Evolutionary conservation across 352 stramenopile genomes (phyloP).

Genomic region (Phytophthora pini): DNA sequence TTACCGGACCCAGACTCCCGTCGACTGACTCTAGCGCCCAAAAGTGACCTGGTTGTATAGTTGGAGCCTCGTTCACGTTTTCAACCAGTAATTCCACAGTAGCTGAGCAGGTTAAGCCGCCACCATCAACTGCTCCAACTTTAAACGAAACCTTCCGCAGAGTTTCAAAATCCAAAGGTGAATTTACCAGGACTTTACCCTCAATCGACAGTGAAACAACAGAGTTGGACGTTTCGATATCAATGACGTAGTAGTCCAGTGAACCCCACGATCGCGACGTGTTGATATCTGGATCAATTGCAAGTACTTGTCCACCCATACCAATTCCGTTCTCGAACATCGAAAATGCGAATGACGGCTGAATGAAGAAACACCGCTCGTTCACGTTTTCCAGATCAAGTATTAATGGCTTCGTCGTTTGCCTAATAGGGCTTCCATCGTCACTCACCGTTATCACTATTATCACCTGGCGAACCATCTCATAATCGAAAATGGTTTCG

Average conservation of each 20-base stretch:
- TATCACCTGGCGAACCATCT: constrained; percentile 11
- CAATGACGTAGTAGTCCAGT: constrained; percentile 26
- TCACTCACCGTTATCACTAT: constrained; percentile 21
- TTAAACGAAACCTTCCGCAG: constrained; percentile 13
- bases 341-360: background rate
- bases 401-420: constrained; percentile 13
- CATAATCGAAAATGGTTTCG: constrained; percentile 26
- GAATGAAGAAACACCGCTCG: constrained; percentile 21
- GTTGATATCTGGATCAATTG: constrained; percentile 23
- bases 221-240: background rate
- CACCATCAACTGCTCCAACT: constrained; percentile 25
- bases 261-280: constrained; percentile 19
- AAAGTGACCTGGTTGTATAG: constrained; percentile 38
- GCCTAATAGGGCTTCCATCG: constrained; percentile 22
- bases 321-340: constrained; percentile 27
- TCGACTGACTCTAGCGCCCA: constrained; percentile 51
- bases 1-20: constrained; percentile 21
- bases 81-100: constrained; percentile 17
- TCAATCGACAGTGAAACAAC: constrained; percentile 5
- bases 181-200: constrained; percentile 21
- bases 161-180: constrained; percentile 28
- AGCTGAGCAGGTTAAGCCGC: constrained; percentile 19
- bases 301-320: constrained; percentile 15
- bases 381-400: constrained; percentile 25
- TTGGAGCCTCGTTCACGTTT: constrained; percentile 49